Base-by-base conservation (phyloP, 2,329 filamentous ascomycete genomes). In the Zymoseptoria tritici region DNA sequence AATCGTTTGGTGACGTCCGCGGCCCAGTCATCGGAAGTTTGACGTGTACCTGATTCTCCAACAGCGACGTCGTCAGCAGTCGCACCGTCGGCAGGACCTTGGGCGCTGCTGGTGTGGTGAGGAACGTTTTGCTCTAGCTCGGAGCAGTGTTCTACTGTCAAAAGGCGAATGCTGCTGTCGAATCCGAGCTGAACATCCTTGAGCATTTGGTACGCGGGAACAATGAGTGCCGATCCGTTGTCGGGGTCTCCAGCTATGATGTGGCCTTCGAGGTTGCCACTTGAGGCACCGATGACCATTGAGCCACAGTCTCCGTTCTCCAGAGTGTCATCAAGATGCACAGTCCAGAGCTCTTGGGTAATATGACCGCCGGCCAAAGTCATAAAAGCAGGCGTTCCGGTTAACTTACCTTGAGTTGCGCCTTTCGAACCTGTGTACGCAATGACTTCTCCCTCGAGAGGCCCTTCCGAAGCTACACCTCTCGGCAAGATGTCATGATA, bases 1-100 rank as follows among this genome's bases (percentile, higher is more conserved):
- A 97, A 97, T 71, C 90, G 88, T 69, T 88, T 79, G 56, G 89
- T 87, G 69, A 97, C 79, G 60, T 91, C 89, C 69, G 85, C 82
- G 22, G 91, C 90, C 85, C 87, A 90, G 70, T 83, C 82, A 71
- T 91, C 88, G 46, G 68, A 13, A 19, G 20, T 52, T 52, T 11
- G 11, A 52, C 24, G 19, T 5, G 5, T 21, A 52, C 9, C 9
- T 22, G 24, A 52, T 5, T 11, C 24, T 11, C 22, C 20, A 13
- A 7, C 11, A 52, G 50, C 50, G 13, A 11, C 50, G 20, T 6
- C 16, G 46, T 26, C 24, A 26, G 6, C 24, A 26, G 24, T 49
- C 46, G 16, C 16, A 49, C 5, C 4, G 46, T 5, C 46, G 46
- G 11, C 50, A 21, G 20, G 24, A 26, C 24, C 50, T 52, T 21